phyloP scores from a whole-genome alignment of 805 yeast species.

The Danielozyma ontarioensis region DNA sequence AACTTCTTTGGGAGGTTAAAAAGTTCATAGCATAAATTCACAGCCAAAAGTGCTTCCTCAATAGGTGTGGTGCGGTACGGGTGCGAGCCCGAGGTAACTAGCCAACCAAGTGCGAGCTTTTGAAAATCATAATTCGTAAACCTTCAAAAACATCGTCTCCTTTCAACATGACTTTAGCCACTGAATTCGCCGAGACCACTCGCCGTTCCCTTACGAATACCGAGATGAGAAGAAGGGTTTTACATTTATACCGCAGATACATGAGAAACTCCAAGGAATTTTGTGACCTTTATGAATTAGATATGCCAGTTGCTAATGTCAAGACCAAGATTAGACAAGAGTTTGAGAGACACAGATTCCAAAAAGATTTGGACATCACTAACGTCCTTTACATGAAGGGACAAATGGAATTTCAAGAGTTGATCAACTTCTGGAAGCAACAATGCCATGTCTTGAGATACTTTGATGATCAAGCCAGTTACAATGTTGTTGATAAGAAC shows the following conservation, averaged over 20 bases:
- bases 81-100: not conserved
- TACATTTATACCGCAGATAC: conserved; percentile 69
- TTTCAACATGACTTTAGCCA: conserved; percentile 55
- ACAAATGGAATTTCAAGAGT: conserved; percentile 92
- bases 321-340: conserved; percentile 86
- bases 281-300: conserved; percentile 64
- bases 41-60: not conserved
- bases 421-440: conserved; percentile 75
- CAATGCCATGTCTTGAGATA: conserved; percentile 78
- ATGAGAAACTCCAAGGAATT: conserved; percentile 56
- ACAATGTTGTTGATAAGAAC: conserved; percentile 51
- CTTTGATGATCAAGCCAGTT: conserved; percentile 61
- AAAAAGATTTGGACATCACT: conserved; percentile 56
- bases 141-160: conserved; percentile 1
- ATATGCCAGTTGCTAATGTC: conserved; percentile 71
- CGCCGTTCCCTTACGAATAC: conserved; percentile 55
- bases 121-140: conserved; percentile 3
- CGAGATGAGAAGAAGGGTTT: conserved; percentile 60
- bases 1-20: conserved; percentile 10
- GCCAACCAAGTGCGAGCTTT: conserved; percentile 21
- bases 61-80: not conserved
- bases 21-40: not conserved
- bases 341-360: conserved; percentile 79
- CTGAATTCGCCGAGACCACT: conserved; percentile 81
- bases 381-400: conserved; percentile 76